These are phyloP conservation scores for Shiraia bambusicola DNA, from an alignment of 2,329 filamentous ascomycete species.

Conservation along the genomic window DNA sequence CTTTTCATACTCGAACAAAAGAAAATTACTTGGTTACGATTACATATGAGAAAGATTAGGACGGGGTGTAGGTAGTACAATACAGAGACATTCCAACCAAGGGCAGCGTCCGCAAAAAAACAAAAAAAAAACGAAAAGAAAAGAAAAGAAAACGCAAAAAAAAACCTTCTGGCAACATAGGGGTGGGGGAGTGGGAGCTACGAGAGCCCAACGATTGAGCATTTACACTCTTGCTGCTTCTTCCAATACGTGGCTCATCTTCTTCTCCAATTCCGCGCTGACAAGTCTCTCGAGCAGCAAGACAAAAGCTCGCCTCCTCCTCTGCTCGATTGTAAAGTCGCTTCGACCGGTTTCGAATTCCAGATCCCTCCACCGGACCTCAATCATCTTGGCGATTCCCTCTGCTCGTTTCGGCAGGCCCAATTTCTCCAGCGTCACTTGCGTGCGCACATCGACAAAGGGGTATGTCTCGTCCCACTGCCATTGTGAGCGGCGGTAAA, in stretches of 20 bases:
- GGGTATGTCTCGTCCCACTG: conserved; percentile 44
- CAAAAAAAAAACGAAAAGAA: too few species aligned
- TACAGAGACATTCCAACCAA: too few species aligned
- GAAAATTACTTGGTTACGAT: background rate
- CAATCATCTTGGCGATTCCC: conserved; percentile 37
- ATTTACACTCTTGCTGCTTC: conserved; percentile 12
- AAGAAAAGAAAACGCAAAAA: too few species aligned
- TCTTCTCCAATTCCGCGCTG: conserved; percentile 44
- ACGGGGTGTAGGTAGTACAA: background rate
- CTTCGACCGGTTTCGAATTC: conserved; percentile 33
- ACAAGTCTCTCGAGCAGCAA: conserved; percentile 43
- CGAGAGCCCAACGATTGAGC: too few species aligned
- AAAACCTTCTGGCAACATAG: too few species aligned
- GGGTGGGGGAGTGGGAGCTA: too few species aligned
- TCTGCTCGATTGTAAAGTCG: conserved; percentile 11
- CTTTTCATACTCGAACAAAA: too few species aligned
- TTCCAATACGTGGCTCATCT: conserved; percentile 28
- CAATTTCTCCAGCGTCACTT: conserved; percentile 37
- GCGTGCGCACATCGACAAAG: conserved; percentile 43
- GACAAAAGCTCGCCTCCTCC: conserved; percentile 45
- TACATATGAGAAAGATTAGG: background rate
- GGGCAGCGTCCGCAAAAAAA: too few species aligned
- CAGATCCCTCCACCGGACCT: conserved; percentile 41
- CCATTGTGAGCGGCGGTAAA: conserved; percentile 47
- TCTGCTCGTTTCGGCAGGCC: conserved; percentile 41